phyloP scores from a whole-genome alignment of 2,329 filamentous ascomycete species.

The Colletotrichum magnum region DNA sequence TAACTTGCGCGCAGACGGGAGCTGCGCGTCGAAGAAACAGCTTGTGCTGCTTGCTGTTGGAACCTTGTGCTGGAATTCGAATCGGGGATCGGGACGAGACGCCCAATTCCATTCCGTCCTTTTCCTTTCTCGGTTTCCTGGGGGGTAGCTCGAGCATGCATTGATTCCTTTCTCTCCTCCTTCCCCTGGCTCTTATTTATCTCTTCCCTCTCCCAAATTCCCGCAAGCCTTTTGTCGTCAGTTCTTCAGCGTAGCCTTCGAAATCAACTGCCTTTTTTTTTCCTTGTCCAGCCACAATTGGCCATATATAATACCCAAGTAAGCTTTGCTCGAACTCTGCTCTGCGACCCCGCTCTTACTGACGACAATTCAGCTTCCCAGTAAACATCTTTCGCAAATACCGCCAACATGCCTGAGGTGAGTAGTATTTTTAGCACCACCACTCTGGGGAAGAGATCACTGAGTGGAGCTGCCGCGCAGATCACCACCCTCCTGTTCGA shows the following conservation, averaged over 20 bases:
- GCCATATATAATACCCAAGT: conserved; percentile 12
- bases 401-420: conserved; percentile 53
- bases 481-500: conserved; percentile 83
- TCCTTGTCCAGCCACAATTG: conserved; percentile 15
- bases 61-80: not conserved
- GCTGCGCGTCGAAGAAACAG: not conserved
- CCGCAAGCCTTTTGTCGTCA: not conserved
- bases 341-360: conserved; percentile 6
- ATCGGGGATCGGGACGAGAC: not conserved
- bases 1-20: not conserved
- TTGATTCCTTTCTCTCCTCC: not conserved
- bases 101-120: not conserved
- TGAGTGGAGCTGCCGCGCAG: conserved; percentile 49
- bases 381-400: conserved; percentile 17
- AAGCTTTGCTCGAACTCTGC: conserved; percentile 16
- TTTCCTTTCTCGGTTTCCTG: not conserved
- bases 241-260: not conserved
- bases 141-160: too few species aligned
- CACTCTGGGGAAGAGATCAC: too few species aligned
- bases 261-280: not conserved
- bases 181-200: not conserved
- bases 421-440: conserved; percentile 21
- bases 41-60: not conserved
- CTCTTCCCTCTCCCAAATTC: not conserved
- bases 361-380: not conserved